Percentiles rank a stretch among this genome's conserved stretches.
phyloP scores from a whole-genome alignment of 345 rosid genomes.

The Lepidium aucheri region DNA sequence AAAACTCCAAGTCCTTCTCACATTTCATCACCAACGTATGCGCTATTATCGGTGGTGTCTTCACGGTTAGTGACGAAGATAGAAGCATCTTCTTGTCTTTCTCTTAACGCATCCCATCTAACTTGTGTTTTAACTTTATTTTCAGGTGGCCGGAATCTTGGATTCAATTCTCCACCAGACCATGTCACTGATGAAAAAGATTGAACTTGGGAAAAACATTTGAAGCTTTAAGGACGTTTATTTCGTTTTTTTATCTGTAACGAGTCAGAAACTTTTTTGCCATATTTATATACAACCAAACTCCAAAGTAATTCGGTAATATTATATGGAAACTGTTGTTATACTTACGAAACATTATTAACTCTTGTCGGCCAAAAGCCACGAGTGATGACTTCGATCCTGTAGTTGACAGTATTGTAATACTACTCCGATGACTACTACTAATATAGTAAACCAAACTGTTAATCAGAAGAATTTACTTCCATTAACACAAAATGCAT shows the following conservation, averaged over 20 bases:
- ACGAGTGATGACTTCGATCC: not conserved
- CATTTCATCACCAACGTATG: constrained; percentile 94
- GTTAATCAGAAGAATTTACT: not conserved
- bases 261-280: not conserved
- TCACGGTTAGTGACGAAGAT: constrained; percentile 71
- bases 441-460: not conserved
- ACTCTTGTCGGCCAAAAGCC: not conserved
- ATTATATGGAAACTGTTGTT: not conserved
- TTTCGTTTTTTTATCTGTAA: constrained; percentile 1
- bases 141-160: constrained; percentile 94
- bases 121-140: not conserved
- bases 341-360: not conserved
- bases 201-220: constrained; percentile 89
- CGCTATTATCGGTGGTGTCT: constrained; percentile 94
- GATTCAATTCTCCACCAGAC: constrained; percentile 83
- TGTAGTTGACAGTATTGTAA: not conserved
- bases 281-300: constrained; percentile 1
- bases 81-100: not conserved
- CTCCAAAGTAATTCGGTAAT: not conserved
- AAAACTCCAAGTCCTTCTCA: constrained; percentile 72
- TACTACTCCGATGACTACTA: not conserved
- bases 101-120: not conserved
- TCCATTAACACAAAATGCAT: too few relatives aligned
- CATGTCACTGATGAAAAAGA: constrained; percentile 73
- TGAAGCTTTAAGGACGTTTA: constrained; percentile 27